phyloP scores from a whole-genome alignment of 306 rosid species.

The Clitoria ternatea region DNA sequence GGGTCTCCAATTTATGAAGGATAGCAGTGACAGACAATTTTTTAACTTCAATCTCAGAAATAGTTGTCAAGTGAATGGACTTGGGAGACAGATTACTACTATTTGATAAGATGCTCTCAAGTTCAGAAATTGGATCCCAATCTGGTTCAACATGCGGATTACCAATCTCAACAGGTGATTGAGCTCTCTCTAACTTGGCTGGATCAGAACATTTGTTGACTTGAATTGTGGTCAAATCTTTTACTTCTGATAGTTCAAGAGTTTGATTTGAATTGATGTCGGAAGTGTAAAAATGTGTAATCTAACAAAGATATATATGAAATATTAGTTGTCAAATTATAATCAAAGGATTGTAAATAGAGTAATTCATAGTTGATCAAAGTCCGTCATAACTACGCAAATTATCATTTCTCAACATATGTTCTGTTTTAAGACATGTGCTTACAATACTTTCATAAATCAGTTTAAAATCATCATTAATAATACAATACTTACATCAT shows the following conservation, averaged over 20 bases:
- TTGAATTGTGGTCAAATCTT: neutral
- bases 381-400: neutral
- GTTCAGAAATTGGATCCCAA: neutral
- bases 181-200: neutral
- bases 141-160: neutral
- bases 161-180: neutral
- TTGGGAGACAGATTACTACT: neutral
- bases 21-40: neutral
- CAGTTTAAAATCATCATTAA: neutral
- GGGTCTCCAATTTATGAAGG: neutral
- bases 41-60: neutral
- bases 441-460: neutral
- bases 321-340: neutral
- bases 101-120: neutral
- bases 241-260: neutral
- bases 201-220: neutral
- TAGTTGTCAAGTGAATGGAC: neutral
- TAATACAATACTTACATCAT: slow-evolving; percentile 43
- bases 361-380: neutral
- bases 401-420: neutral
- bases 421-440: neutral
- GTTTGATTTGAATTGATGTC: neutral
- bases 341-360: neutral
- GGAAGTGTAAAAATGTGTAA: neutral
- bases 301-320: neutral